Evolutionary conservation across 495 filamentous ascomycete genomes (phyloP).

Genomic region (Neurospora africana): DNA sequence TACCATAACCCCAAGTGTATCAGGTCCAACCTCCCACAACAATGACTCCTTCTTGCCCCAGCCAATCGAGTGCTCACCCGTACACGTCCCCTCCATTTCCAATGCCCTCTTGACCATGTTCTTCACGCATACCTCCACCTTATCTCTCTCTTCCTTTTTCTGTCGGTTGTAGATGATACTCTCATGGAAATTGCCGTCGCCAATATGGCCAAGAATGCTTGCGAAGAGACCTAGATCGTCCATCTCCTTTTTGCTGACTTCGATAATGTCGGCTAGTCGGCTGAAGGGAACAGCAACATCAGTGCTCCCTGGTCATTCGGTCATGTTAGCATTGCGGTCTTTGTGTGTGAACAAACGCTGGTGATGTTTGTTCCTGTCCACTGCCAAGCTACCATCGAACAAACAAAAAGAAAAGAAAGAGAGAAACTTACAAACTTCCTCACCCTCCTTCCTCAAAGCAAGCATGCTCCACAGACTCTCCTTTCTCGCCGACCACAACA

Average conservation of each 20-base stretch:
- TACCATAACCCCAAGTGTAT: constrained; percentile 72
- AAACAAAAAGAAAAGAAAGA: neutral
- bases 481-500: constrained; percentile 68
- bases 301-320: constrained; percentile 44
- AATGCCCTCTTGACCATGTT: constrained; percentile 81
- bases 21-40: constrained; percentile 68
- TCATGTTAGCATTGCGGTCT: neutral
- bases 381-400: neutral
- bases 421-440: constrained; percentile 42
- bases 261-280: constrained; percentile 78
- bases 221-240: constrained; percentile 76
- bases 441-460: constrained; percentile 50
- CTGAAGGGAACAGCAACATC: constrained; percentile 88
- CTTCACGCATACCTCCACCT: constrained; percentile 69
- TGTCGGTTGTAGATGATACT: constrained; percentile 72
- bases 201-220: constrained; percentile 72
- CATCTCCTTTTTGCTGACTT: constrained; percentile 81
- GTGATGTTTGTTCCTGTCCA: neutral
- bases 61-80: constrained; percentile 83
- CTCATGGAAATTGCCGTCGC: constrained; percentile 88
- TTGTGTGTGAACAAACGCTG: neutral
- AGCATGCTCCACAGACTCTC: constrained; percentile 69
- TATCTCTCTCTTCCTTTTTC: constrained; percentile 53
- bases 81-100: constrained; percentile 90
- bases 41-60: constrained; percentile 78